These are phyloP conservation scores for Globisporangium cylindrosporum DNA, from an alignment of 352 stramenopile species.

Conservation along the genomic window DNA sequence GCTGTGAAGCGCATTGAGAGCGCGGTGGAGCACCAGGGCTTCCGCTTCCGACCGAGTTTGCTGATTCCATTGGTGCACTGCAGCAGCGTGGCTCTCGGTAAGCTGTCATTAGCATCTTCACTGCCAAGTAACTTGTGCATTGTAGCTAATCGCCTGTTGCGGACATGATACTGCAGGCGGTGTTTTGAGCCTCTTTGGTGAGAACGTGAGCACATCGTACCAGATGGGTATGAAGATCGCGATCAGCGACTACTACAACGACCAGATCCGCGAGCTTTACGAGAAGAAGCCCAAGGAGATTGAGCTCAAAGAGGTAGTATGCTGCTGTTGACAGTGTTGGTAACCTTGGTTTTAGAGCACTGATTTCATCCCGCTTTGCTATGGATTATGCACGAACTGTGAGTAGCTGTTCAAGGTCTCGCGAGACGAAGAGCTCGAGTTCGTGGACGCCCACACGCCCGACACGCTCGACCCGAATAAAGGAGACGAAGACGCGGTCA, in stretches of 20 bases:
- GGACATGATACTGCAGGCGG: constrained; percentile 26
- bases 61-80: constrained; percentile 49
- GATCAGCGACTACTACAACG: constrained; percentile 86
- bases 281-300: constrained; percentile 47
- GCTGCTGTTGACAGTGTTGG: background rate
- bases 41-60: constrained; percentile 75
- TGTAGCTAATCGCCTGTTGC: background rate
- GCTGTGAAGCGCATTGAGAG: constrained; percentile 49
- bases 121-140: background rate
- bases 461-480: constrained; percentile 41
- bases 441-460: constrained; percentile 56
- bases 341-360: background rate
- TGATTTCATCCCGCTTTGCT: background rate
- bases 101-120: background rate
- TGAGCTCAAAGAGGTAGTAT: constrained; percentile 72
- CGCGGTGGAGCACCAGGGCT: constrained; percentile 31
- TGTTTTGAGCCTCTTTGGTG: constrained; percentile 45
- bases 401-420: constrained; percentile 63
- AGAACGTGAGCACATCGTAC: constrained; percentile 65
- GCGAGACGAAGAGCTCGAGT: constrained; percentile 73
- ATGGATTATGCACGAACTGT: background rate
- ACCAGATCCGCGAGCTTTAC: constrained; percentile 88
- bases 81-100: constrained; percentile 53
- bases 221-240: constrained; percentile 70
- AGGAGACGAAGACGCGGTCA: constrained; percentile 32